These are phyloP conservation scores for Thielaviopsis populi DNA, from an alignment of 2,329 filamentous ascomycete genomes.

Conservation along the genomic window DNA sequence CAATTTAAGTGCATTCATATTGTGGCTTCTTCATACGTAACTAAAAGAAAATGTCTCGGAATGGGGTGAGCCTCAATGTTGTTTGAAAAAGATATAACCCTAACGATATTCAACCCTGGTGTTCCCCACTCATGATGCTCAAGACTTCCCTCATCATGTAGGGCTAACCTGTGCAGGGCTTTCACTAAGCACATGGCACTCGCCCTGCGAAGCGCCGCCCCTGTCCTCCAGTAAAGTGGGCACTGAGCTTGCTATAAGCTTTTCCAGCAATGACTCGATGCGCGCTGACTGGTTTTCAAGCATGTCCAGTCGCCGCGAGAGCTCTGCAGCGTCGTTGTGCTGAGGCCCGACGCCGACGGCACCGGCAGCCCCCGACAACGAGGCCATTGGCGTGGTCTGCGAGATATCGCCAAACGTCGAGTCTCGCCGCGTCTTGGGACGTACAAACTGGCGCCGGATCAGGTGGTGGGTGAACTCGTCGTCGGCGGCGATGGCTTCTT, in stretches of 20 bases:
- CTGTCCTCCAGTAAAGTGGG: background rate
- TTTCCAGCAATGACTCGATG: constrained; percentile 34
- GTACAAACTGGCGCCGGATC: constrained; percentile 41
- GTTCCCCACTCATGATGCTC: background rate
- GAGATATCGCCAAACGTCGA: constrained; percentile 41
- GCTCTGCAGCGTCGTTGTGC: constrained; percentile 30
- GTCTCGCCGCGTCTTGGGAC: constrained; percentile 35
- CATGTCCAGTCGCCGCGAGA: constrained; percentile 31
- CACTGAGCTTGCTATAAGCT: constrained; percentile 20
- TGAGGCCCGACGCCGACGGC: constrained; percentile 10
- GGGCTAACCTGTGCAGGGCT: background rate
- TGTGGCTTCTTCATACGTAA: background rate
- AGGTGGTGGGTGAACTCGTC: constrained; percentile 44
- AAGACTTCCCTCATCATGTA: too few species aligned
- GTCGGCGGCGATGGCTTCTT: constrained; percentile 42
- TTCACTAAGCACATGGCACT: background rate
- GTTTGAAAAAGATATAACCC: background rate
- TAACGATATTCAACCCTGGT: background rate
- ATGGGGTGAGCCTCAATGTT: background rate
- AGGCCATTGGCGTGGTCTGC: constrained; percentile 16
- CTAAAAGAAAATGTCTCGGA: background rate
- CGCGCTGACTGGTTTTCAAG: constrained; percentile 37
- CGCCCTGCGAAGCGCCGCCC: background rate
- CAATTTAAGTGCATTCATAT: background rate
- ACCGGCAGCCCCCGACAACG: constrained; percentile 18